Evolutionary conservation across 1,139 yeast genomes (phyloP), one percentile per base, ranked within the genome.

Genomic region (Pneumocystis carinii): DNA sequence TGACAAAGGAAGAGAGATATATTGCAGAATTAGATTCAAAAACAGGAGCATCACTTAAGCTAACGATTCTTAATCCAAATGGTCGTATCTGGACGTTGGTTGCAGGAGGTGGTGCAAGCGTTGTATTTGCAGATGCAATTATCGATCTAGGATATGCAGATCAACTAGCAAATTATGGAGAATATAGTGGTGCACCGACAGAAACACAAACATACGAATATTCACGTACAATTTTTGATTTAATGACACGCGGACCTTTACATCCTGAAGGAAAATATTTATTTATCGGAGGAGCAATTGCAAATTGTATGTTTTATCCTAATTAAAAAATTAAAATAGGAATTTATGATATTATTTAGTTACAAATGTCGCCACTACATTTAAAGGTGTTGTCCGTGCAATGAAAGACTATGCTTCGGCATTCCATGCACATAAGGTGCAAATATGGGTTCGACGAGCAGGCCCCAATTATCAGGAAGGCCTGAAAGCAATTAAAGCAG

Each of bases 211-310:
- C 80, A 58, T 77, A 75, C 69, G 79, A 77, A 69, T 77, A 77
- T 67, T 80, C 80, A 65, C 77, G 77, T 74, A 77, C 80, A 48
- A 79, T 77, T 48, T 71, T 77, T 27, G 80, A 77, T 65, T 74
- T 77, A 62, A 77, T 77, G 80, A 76, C 79, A 55, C 73, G 80
- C 59, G 77, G 74, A 61, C 72, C 71, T 61, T 76, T 77, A 32
- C 69, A 66, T 65, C 70, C 75, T n/a, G 68, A 64, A 15, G 79
- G 79, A 65, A 77, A 77, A 73, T 70, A 75, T 55, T 72, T 77
- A 66, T 77, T 77, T 69, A 77, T 77, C 65, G 80, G 80, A 61
- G 80, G 80, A 61, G 80, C 80, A 67, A 77, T 77, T 65, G 80
- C 80, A 68, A 77, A 77, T 74, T 77, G 53, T 41, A 41, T 17